Conservation (phyloP, 495 filamentous ascomycete species). For the Aspergillus sparsus region DNA sequence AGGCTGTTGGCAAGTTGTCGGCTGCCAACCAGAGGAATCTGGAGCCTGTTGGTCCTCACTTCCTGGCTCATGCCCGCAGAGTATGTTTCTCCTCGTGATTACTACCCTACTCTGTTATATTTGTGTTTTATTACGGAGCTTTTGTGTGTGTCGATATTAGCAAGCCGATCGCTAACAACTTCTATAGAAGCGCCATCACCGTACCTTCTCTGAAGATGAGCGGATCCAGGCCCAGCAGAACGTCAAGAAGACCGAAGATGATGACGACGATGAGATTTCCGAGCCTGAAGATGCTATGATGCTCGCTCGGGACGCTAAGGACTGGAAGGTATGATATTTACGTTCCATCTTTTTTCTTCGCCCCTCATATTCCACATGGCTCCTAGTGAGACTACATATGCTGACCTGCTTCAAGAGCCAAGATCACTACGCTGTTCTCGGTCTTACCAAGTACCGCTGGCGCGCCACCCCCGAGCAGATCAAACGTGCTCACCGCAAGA, state of each 20-base stretch:
- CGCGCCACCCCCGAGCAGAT: constrained; percentile 95
- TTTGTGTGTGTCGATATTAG: background rate
- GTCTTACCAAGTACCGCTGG: constrained; percentile 87
- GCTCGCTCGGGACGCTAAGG: constrained; percentile 90
- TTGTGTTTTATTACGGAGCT: background rate
- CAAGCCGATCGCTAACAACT: constrained; percentile 25
- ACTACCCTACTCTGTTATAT: constrained; percentile 1
- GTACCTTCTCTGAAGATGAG: constrained; percentile 98
- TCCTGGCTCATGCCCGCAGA: constrained; percentile 93
- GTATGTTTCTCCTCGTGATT: constrained; percentile 45
- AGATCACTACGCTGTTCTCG: constrained; percentile 98
- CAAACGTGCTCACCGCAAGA: constrained; percentile 97
- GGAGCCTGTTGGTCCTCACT: constrained; percentile 95
- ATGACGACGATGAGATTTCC: constrained; percentile 85
- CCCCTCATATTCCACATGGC: background rate
- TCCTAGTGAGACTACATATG: background rate
- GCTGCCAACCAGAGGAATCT: constrained; percentile 75
- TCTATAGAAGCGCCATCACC: constrained; percentile 78
- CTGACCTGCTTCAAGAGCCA: constrained; percentile 61
- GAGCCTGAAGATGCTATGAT: constrained; percentile 90
- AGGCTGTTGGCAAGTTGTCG: constrained; percentile 69
- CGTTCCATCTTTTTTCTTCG: background rate
- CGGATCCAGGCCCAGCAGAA: constrained; percentile 91
- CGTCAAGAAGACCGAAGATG: constrained; percentile 93
- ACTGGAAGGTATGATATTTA: constrained; percentile 81